Base-by-base conservation (phyloP, 441 rosid genomes). In the Cnidoscolus chayamansa region DNA sequence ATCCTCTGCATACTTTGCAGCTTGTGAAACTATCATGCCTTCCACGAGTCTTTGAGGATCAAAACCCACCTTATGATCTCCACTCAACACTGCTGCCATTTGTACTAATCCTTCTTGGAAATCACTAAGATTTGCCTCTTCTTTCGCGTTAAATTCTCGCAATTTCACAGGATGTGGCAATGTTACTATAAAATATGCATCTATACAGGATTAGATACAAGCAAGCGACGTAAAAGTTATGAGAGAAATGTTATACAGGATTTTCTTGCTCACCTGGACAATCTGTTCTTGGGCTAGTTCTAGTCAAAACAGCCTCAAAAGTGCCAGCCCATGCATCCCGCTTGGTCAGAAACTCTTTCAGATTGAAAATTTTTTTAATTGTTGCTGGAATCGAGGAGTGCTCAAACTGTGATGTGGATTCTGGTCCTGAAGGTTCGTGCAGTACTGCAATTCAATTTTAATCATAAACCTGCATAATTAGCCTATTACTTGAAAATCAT, bases 311-410 rank as follows among this genome's bases (percentile, higher is more conserved):
- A n/a, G 56, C 65, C 1, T 92, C 97, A 17, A 94, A 83, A 54
- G 99, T 82, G 49, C 99, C 97, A 0, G 99, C 96, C 97, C 99
- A 94, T 0, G 88, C 96, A 40, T 94, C 97, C 20, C 97, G 97
- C 81, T 92, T 92, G 4, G 99, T 94, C 4, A 94, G 84, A 77
- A 94, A 94, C 20, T 82, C 78, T 56, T 87, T 82, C 0, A 94
- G 90, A 82, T 89, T 87, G 84, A 94, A 94, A 48, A 92, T 85
- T 82, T 86, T 94, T 20, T 94, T 89, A 5, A 94, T 77, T 2
- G 97, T 90, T 32, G 98, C 98, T 10, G 97, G 78, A 1, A 94
- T 87, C 2, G 99, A 94, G 1, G 99, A 94, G 77, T 94, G 97
- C 82, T 94, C 99, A 59, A 76, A 92, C 82, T 94, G 85, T 7